Percentiles rank a stretch among this genome's conserved stretches.
Evolutionary conservation across 371 early-diverging fungal species (phyloP).

Genomic region (Mortierella sp.): DNA sequence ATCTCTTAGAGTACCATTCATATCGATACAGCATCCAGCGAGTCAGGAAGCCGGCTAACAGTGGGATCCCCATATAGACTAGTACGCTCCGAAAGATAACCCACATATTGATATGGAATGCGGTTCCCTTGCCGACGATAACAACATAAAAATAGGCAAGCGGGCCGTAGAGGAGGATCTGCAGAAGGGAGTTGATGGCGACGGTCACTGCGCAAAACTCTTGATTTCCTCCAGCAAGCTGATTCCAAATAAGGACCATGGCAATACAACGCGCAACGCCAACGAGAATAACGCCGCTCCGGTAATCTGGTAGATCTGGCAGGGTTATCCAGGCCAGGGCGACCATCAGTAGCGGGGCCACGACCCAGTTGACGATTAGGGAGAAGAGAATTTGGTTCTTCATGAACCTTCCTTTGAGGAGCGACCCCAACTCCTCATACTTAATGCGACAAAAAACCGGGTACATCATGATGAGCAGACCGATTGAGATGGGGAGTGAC

Average conservation of each 20-base stretch:
- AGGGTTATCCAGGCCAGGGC: slow-evolving; percentile 80
- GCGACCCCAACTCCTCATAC: slow-evolving; percentile 64
- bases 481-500: slow-evolving; percentile 76
- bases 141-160: slow-evolving; percentile 70
- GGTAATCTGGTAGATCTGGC: slow-evolving; percentile 76
- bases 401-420: slow-evolving; percentile 58
- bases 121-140: slow-evolving; percentile 59
- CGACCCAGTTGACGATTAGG: slow-evolving; percentile 74
- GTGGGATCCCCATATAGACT: slow-evolving; percentile 80
- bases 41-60: slow-evolving; percentile 71
- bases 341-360: slow-evolving; percentile 80
- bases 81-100: slow-evolving; percentile 69
- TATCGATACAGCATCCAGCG: slow-evolving; percentile 59
- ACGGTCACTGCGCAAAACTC: slow-evolving; percentile 79
- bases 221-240: slow-evolving; percentile 74
- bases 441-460: slow-evolving; percentile 79
- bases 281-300: slow-evolving; percentile 81
- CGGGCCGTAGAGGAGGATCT: slow-evolving; percentile 75
- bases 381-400: slow-evolving; percentile 68
- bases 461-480: slow-evolving; percentile 80
- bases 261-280: slow-evolving; percentile 79
- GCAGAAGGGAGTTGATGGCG: slow-evolving; percentile 77
- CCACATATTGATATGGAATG: slow-evolving; percentile 66
- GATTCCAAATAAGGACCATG: slow-evolving; percentile 87
- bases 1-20: slow-evolving; percentile 68